Conservation (phyloP, 164 flowering plant genomes). For the Amborella trichopoda region DNA sequence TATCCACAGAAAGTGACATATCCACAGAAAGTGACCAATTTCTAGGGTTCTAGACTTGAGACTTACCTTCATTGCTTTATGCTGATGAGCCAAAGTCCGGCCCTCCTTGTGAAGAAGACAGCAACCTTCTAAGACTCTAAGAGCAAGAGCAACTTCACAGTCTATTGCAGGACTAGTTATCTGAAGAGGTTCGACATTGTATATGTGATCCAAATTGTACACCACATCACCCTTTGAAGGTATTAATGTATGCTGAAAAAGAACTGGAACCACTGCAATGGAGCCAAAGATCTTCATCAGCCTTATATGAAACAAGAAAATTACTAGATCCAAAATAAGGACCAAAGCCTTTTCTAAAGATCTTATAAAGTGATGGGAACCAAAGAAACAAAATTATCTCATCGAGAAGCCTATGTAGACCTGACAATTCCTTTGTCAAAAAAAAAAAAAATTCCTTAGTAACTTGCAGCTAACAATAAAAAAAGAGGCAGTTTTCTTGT, state of each 20-base stretch:
- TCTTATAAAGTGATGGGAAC: too few species aligned
- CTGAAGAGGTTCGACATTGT: constrained; percentile 69
- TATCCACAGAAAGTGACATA: too few species aligned
- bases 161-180: constrained; percentile 82
- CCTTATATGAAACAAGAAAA: too few species aligned
- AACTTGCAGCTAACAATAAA: too few species aligned
- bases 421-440: too few species aligned
- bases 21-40: not conserved
- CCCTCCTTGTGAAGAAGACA: constrained; percentile 74
- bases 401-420: too few species aligned
- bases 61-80: constrained; percentile 56
- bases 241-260: constrained; percentile 67
- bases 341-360: too few species aligned
- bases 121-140: constrained; percentile 90
- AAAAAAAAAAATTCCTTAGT: too few species aligned
- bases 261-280: constrained; percentile 76
- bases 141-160: constrained; percentile 85
- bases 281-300: constrained; percentile 4
- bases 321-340: too few species aligned
- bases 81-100: constrained; percentile 48
- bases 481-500: too few species aligned
- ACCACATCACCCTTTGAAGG: constrained; percentile 42
- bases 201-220: constrained; percentile 52
- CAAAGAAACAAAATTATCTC: too few species aligned
- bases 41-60: not conserved